These are phyloP conservation scores for Hymenoscyphus infarciens DNA, from an alignment of 2,329 filamentous ascomycete genomes.

Conservation along the genomic window DNA sequence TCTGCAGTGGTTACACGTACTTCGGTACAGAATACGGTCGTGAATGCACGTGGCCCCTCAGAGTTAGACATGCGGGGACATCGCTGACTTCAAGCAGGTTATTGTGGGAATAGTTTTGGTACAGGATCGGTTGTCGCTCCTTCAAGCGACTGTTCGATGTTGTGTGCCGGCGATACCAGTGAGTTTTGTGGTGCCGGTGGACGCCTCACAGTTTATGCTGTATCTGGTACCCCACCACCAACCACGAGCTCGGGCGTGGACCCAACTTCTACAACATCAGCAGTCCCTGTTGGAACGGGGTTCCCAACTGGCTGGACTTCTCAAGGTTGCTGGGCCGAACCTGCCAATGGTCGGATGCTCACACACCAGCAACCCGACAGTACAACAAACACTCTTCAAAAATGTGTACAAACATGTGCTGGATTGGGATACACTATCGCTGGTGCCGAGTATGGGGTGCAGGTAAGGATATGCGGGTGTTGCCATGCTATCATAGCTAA, in stretches of 20 bases:
- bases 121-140: slow-evolving; percentile 22
- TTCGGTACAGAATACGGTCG: slow-evolving; percentile 32
- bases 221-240: slow-evolving; percentile 13
- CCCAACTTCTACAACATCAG: slow-evolving; percentile 4
- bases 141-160: slow-evolving; percentile 26
- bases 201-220: slow-evolving; percentile 24
- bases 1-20: slow-evolving; percentile 28
- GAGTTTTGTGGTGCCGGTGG: slow-evolving; percentile 36
- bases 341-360: slow-evolving; percentile 25
- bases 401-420: slow-evolving; percentile 36
- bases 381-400: slow-evolving; percentile 21
- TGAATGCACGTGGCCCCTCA: slow-evolving; percentile 25
- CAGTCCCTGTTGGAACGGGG: slow-evolving; percentile 19
- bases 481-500: slow-evolving; percentile 1
- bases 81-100: slow-evolving; percentile 18
- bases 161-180: slow-evolving; percentile 31
- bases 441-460: slow-evolving; percentile 36
- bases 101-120: slow-evolving; percentile 28
- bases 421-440: slow-evolving; percentile 30
- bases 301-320: slow-evolving; percentile 28
- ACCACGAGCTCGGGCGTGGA: slow-evolving; percentile 1
- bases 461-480: slow-evolving; percentile 4
- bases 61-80: neutral
- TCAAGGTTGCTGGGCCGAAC: slow-evolving; percentile 30
- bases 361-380: slow-evolving; percentile 24